Conservation (phyloP, 2,329 filamentous ascomycete genomes). For the Magnaporthiopsis rhizophila region DNA sequence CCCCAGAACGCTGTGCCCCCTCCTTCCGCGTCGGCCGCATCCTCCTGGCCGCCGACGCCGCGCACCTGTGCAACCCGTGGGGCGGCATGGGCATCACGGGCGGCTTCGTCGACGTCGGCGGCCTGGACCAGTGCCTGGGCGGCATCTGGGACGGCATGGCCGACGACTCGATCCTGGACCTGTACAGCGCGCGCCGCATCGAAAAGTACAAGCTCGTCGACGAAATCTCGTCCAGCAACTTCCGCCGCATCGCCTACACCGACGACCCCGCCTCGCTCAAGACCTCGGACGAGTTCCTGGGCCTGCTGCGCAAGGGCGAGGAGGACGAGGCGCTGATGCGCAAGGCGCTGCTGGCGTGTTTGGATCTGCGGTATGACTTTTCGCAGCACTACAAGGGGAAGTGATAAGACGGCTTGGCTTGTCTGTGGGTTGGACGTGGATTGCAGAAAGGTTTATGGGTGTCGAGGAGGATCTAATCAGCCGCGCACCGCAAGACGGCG, state of each 20-base stretch:
- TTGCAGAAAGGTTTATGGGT: no score
- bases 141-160: conserved; percentile 35
- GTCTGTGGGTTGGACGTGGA: no score
- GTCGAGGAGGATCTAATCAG: no score
- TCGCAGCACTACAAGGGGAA: conserved; percentile 29
- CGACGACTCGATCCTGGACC: conserved; percentile 33
- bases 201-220: conserved; percentile 36
- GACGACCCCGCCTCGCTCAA: conserved; percentile 28
- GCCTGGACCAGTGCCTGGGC: conserved; percentile 50
- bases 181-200: conserved; percentile 37
- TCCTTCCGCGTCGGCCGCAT: conserved; percentile 50
- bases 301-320: conserved; percentile 27
- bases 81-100: conserved; percentile 57
- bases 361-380: conserved; percentile 35
- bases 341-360: conserved; percentile 25
- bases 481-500: no score
- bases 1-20: conserved; percentile 43
- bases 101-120: conserved; percentile 56
- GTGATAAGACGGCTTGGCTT: background rate
- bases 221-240: conserved; percentile 34
- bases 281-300: conserved; percentile 31
- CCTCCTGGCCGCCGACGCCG: conserved; percentile 52
- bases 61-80: conserved; percentile 46
- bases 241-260: conserved; percentile 32
- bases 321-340: conserved; percentile 23